Conservation (phyloP, 2,329 filamentous ascomycete species). For the Trichoderma gracile region DNA sequence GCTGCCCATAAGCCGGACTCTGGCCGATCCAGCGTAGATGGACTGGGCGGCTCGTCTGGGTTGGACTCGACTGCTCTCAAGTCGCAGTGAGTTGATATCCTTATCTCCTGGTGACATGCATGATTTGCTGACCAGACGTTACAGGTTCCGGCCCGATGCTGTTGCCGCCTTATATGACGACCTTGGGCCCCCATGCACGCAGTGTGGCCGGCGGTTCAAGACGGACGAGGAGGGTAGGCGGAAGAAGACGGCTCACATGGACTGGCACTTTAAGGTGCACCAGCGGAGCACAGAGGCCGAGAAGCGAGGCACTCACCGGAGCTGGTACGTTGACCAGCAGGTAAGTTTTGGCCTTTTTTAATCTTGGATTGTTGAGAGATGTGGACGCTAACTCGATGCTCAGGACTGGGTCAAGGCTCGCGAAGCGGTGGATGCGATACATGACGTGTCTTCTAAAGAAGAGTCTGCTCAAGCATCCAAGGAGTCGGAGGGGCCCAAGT, state of each 20-base stretch:
- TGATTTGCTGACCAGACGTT: conserved; percentile 25
- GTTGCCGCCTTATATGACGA: conserved; percentile 75
- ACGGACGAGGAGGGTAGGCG: conserved; percentile 74
- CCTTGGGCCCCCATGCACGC: conserved; percentile 82
- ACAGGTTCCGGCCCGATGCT: conserved; percentile 71
- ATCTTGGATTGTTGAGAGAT: background rate
- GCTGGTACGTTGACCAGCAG: conserved; percentile 91
- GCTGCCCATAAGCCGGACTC: conserved; percentile 36
- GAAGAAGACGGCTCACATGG: conserved; percentile 88
- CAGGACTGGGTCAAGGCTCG: conserved; percentile 88
- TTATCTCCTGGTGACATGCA: background rate
- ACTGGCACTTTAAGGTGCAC: conserved; percentile 97
- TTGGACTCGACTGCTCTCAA: conserved; percentile 71
- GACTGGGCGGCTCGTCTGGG: conserved; percentile 56
- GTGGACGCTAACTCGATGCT: conserved; percentile 16
- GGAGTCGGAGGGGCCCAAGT: conserved; percentile 56
- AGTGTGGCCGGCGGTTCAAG: conserved; percentile 85
- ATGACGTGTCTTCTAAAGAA: conserved; percentile 41
- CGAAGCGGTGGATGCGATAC: conserved; percentile 72
- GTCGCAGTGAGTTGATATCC: conserved; percentile 57
- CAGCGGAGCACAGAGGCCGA: conserved; percentile 83
- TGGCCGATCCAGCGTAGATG: conserved; percentile 33
- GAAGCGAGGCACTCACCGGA: conserved; percentile 83
- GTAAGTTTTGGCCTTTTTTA: conserved; percentile 48
- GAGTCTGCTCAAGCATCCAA: conserved; percentile 39